phyloP scores from a whole-genome alignment of 768 basidiomycete genomes.

The Pulveroboletus sp. region DNA sequence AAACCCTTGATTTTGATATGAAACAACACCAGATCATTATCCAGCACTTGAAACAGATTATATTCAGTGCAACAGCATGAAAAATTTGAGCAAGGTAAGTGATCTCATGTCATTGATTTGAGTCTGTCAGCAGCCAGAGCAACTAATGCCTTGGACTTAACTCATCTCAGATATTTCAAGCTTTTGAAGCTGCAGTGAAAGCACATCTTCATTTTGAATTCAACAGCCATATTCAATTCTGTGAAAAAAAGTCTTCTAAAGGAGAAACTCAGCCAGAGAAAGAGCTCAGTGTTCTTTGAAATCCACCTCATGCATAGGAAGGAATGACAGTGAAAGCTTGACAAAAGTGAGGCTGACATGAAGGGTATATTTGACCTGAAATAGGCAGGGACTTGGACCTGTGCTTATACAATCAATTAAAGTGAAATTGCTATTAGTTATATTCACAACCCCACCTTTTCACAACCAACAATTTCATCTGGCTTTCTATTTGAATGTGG shows the following conservation, averaged over 20 bases:
- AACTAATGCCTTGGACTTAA: no score
- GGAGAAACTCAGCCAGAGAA: constrained; percentile 1
- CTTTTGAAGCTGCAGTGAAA: constrained; percentile 20
- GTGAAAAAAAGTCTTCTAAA: constrained; percentile 1
- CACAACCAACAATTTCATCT: constrained; percentile 28
- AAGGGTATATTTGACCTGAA: no score
- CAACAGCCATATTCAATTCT: background rate
- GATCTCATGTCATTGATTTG: no score
- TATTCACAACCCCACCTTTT: constrained; percentile 31
- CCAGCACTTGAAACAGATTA: background rate
- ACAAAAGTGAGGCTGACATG: constrained; percentile 25
- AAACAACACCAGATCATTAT: background rate
- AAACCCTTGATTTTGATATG: no score
- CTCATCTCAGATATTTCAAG: constrained; percentile 36
- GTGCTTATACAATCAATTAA: background rate
- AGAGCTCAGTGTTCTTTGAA: constrained; percentile 16
- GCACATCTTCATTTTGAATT: constrained; percentile 15
- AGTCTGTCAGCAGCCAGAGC: background rate
- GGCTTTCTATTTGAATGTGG: constrained; percentile 22
- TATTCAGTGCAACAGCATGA: background rate
- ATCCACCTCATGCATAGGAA: constrained; percentile 21
- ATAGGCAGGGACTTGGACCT: constrained; percentile 15
- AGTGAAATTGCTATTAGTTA: constrained; percentile 34
- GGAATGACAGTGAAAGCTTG: constrained; percentile 23
- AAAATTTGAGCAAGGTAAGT: background rate